phyloP scores from a whole-genome alignment of 352 stramenopile species.

The Phytopythium boreale region DNA sequence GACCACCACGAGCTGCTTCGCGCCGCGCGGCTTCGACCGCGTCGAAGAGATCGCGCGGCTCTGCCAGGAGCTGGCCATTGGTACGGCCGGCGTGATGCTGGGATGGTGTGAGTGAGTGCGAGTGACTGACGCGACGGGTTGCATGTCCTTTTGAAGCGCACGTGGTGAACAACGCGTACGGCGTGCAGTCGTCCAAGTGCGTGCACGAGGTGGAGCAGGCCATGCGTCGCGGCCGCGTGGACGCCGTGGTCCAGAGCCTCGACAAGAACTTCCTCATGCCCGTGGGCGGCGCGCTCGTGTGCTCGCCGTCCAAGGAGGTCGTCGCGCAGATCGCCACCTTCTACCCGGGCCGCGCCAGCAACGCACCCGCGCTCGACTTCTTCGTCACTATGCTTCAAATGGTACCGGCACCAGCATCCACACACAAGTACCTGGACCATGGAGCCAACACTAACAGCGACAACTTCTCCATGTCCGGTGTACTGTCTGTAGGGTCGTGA shows the following conservation, averaged over 20 bases:
- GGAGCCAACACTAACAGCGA: background rate
- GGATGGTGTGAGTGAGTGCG: background rate
- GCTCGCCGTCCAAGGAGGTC: constrained; percentile 62
- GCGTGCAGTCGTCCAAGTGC: constrained; percentile 94
- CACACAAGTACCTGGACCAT: constrained; percentile 3
- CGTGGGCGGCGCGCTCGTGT: constrained; percentile 91
- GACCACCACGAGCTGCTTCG: constrained; percentile 99
- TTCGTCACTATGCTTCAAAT: constrained; percentile 99
- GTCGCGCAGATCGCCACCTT: constrained; percentile 88
- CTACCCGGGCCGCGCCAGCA: constrained; percentile 96
- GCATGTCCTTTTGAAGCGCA: constrained; percentile 50
- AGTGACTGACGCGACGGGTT: constrained; percentile 2
- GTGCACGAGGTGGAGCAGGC: constrained; percentile 91
- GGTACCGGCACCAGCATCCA: constrained; percentile 50
- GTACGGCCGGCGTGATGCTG: constrained; percentile 13
- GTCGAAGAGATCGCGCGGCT: constrained; percentile 92
- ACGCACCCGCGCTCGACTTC: constrained; percentile 94
- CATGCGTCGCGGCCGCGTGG: constrained; percentile 90
- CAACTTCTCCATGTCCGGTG: too few species aligned
- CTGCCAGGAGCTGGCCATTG: constrained; percentile 69
- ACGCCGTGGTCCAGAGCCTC: constrained; percentile 96
- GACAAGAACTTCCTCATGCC: constrained; percentile 99
- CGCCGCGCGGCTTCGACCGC: constrained; percentile 93
- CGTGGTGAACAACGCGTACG: constrained; percentile 99
- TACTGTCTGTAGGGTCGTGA: constrained; percentile 42